Evolutionary conservation across 2,329 filamentous ascomycete genomes (phyloP), one percentile per base, ranked within the genome.

Genomic region (Incumbomyces delicatus): DNA sequence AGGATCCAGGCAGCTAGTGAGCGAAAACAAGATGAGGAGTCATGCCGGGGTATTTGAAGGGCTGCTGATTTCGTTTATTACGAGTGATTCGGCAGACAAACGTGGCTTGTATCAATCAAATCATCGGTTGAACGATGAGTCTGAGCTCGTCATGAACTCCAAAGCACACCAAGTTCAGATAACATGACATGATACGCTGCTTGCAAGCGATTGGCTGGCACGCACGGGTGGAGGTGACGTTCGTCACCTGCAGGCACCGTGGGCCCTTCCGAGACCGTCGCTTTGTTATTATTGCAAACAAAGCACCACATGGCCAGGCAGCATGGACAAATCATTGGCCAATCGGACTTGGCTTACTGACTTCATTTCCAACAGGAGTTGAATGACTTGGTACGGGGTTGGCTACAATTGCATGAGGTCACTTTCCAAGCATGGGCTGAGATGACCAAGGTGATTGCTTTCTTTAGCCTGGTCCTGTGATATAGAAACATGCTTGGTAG

Each of bases 51-150:
- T 27, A 2, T 27, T 18, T 36, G 32, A 35, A 13, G n/a, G 11
- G 27, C 17, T n/a, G 29, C 31, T 18, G 31, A 44, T 12, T 35
- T 44, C 41, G 31, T 36, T n/a, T 44, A 44, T 44, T 31, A 35
- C 36, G 6, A 33, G 27, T 12, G 41, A 31, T 44, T 35, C 22
- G 22, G 22, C 22, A 27, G 22, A 8, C 22, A 27, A 27, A 27
- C 4, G 22, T 27, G 22, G 29, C 12, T 33, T 14, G 27, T 42
- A 22, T n/a, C 13, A 16, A 29, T 30, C 32, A 30, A 30, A 29
- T 32, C 40, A 42, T 27, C 40, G 40, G 40, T 16, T 44, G 41
- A 36, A 44, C 18, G 41, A 29, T 44, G 41, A 44, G 18, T 37
- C 33, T 36, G 20, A 36, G 17, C 36, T 35, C 41, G 41, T 44